Evolutionary conservation across 1,284 basidiomycete genomes (phyloP).

Genomic region (Pulveroboletus sp.): DNA sequence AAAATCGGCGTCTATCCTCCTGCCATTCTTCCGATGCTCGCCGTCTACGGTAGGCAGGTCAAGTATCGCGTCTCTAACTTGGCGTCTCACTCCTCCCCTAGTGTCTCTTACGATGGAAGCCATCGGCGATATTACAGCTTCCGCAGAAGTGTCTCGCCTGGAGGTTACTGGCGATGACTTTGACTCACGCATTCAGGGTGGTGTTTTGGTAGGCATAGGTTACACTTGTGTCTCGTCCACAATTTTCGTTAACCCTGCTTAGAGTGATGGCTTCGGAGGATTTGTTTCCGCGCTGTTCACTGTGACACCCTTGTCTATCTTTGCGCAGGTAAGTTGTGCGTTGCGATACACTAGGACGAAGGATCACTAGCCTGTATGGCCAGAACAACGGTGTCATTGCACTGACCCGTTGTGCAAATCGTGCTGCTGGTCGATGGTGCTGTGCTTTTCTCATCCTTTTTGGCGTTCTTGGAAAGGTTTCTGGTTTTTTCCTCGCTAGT

Average conservation of each 20-base stretch:
- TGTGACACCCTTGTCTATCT: slow-evolving; percentile 77
- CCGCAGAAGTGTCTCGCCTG: slow-evolving; percentile 77
- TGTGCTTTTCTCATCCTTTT: slow-evolving; percentile 73
- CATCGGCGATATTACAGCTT: slow-evolving; percentile 85
- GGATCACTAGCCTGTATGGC: not conserved
- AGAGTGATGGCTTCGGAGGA: slow-evolving; percentile 75
- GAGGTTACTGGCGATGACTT: slow-evolving; percentile 70
- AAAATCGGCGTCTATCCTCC: slow-evolving; percentile 79
- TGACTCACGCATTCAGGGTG: slow-evolving; percentile 83
- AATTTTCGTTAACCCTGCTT: not conserved
- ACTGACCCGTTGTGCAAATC: slow-evolving; percentile 77
- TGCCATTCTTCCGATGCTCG: slow-evolving; percentile 81
- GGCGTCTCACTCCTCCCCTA: slow-evolving; percentile 25
- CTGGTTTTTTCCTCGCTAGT: slow-evolving; percentile 77
- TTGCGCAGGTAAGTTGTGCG: slow-evolving; percentile 58
- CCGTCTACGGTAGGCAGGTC: slow-evolving; percentile 63
- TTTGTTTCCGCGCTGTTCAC: slow-evolving; percentile 80
- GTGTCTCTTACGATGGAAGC: slow-evolving; percentile 81
- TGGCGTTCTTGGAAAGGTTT: slow-evolving; percentile 78
- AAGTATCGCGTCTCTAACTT: not conserved
- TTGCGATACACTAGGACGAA: not conserved
- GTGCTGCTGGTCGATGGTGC: slow-evolving; percentile 71
- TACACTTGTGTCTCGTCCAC: not conserved
- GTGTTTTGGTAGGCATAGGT: slow-evolving; percentile 60
- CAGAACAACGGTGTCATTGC: slow-evolving; percentile 82